Evolutionary conservation across 164 flowering plant species (phyloP).

Genomic region (Vitis labrusca): DNA sequence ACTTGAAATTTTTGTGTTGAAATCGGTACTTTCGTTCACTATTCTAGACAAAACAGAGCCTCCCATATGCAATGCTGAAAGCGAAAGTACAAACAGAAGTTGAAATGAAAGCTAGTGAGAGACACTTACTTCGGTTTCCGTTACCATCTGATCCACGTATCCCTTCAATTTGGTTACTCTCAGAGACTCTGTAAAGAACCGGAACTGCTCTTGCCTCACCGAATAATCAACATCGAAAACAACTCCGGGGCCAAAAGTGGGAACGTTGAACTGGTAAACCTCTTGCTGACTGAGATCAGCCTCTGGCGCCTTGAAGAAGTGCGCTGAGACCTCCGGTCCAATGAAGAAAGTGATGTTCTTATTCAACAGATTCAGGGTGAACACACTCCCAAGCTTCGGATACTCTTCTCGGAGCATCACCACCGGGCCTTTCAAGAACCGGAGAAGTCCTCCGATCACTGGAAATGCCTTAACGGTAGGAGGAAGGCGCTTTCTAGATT

Average conservation of each 20-base stretch:
- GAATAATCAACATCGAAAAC: slow-evolving; percentile 89
- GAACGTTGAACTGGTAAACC: slow-evolving; percentile 95
- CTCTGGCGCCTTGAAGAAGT: slow-evolving; percentile 93
- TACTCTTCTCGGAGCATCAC: slow-evolving; percentile 87
- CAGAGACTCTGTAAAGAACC: slow-evolving; percentile 90
- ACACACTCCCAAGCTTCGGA: slow-evolving; percentile 90
- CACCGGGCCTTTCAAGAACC: slow-evolving; percentile 89
- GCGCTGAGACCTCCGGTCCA: slow-evolving; percentile 87
- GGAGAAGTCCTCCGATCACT: slow-evolving; percentile 65
- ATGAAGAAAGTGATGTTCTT: slow-evolving; percentile 85
- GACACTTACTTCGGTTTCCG: slow-evolving; percentile 72
- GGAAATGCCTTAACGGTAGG: slow-evolving; percentile 69
- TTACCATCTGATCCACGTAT: slow-evolving; percentile 94
- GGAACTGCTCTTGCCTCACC: slow-evolving; percentile 88
- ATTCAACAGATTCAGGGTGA: slow-evolving; percentile 61
- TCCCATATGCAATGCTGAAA: background rate
- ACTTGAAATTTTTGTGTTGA: too few relatives aligned
- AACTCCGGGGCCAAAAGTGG: slow-evolving; percentile 97
- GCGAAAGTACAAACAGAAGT: background rate
- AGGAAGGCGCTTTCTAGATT: slow-evolving; percentile 69
- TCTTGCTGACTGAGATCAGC: slow-evolving; percentile 97
- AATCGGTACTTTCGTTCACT: too few relatives aligned
- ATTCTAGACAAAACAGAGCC: too few relatives aligned
- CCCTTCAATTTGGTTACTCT: slow-evolving; percentile 80
- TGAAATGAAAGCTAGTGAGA: background rate